Conservation (phyloP, 202 grass and related monocot genomes). For the Cymbopogon flexuosus region DNA sequence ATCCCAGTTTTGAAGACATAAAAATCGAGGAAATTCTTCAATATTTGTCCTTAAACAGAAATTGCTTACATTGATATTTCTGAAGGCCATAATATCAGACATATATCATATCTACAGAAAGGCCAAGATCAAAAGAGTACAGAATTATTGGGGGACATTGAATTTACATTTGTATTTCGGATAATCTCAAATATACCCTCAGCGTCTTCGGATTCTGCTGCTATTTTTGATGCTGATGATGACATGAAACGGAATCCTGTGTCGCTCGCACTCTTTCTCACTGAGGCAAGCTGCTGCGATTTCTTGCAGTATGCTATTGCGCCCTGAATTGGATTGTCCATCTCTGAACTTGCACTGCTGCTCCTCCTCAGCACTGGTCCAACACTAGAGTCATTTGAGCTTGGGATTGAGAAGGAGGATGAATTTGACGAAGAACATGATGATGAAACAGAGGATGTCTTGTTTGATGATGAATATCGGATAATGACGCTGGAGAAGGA, state of each 20-base stretch:
- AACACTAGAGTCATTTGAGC: conserved; percentile 40
- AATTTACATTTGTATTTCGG: conserved; percentile 24
- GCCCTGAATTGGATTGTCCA: conserved; percentile 88
- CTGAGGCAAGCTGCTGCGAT: conserved; percentile 69
- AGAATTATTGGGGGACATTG: conserved; percentile 17
- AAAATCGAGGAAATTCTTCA: neutral
- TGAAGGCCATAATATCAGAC: conserved; percentile 18
- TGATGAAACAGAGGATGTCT: conserved; percentile 51
- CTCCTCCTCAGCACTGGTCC: conserved; percentile 70
- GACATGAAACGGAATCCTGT: conserved; percentile 75
- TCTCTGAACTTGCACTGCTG: conserved; percentile 89
- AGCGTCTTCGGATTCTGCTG: conserved; percentile 58
- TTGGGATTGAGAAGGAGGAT: conserved; percentile 65
- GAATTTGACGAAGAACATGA: conserved; percentile 83
- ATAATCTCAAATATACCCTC: conserved; percentile 49
- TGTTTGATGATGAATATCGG: conserved; percentile 58
- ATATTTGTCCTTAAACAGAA: conserved; percentile 20
- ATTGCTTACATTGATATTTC: conserved; percentile 22
- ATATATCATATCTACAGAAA: conserved; percentile 33
- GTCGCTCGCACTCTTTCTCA: conserved; percentile 85
- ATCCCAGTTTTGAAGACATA: neutral
- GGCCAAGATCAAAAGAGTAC: conserved; percentile 33
- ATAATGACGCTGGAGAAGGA: conserved; percentile 79
- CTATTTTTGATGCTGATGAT: conserved; percentile 56
- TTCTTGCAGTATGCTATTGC: conserved; percentile 97